A percentile compares a stretch with the other conserved stretches of the same genome.
These are phyloP conservation scores for Calonectria pteridis DNA, from an alignment of 2,329 filamentous ascomycete species.

Conservation along the genomic window DNA sequence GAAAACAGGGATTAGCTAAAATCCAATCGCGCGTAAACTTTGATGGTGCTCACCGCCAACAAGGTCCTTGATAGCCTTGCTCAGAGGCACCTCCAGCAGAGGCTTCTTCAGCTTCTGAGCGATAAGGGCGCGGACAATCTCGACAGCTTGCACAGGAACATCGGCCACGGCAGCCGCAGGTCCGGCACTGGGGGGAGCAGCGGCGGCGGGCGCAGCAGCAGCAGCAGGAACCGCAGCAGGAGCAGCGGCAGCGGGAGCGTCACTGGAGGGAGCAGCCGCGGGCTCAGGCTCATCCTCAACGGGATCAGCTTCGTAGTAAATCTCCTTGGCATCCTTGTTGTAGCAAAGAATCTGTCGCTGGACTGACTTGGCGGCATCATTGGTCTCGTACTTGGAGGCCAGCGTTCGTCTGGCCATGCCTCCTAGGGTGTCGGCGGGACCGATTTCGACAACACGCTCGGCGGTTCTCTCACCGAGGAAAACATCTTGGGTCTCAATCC, in stretches of 20 bases:
- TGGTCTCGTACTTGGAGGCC: constrained; percentile 97
- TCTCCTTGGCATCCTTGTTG: constrained; percentile 99
- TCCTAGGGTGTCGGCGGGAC: constrained; percentile 95
- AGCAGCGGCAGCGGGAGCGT: constrained; percentile 66
- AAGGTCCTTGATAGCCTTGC: constrained; percentile 98
- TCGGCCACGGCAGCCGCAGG: constrained; percentile 90
- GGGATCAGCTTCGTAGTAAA: constrained; percentile 98
- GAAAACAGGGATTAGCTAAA: constrained; percentile 26
- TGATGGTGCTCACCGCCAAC: constrained; percentile 83
- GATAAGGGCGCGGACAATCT: constrained; percentile 89
- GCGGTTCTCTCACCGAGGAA: constrained; percentile 96
- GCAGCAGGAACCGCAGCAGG: constrained; percentile 68
- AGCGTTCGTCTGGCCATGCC: constrained; percentile 98
- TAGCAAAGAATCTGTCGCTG: constrained; percentile 99
- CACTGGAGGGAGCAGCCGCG: constrained; percentile 60
- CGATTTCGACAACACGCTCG: constrained; percentile 97
- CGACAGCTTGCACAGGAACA: constrained; percentile 86
- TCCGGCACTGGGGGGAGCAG: constrained; percentile 79
- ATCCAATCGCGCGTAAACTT: background rate
- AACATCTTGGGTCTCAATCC: constrained; percentile 99
- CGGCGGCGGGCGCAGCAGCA: constrained; percentile 66
- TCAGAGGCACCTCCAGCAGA: constrained; percentile 87
- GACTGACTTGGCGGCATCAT: constrained; percentile 95
- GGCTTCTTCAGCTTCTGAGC: constrained; percentile 99
- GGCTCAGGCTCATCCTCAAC: constrained; percentile 88